Percentiles rank a stretch among this genome's conserved stretches.
phyloP scores from a whole-genome alignment of 495 filamentous ascomycete genomes.

The Acidomyces sp. region DNA sequence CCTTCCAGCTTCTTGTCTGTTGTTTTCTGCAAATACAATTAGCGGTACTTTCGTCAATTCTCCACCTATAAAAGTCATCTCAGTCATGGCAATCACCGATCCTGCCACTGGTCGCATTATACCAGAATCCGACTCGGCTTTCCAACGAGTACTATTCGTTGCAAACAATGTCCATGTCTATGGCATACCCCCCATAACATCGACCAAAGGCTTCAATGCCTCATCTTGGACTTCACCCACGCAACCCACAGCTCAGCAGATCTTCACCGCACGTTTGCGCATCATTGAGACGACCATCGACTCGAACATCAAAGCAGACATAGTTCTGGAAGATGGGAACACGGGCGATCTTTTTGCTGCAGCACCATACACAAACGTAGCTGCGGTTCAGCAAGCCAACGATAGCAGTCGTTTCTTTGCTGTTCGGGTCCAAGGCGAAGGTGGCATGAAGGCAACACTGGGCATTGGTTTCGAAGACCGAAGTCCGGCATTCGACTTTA shows the following conservation, averaged over 20 bases:
- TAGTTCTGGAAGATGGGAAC: constrained; percentile 58
- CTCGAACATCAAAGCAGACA: constrained; percentile 50
- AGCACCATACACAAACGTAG: constrained; percentile 49
- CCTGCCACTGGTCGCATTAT: constrained; percentile 45
- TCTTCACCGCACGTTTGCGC: constrained; percentile 71
- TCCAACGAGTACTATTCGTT: constrained; percentile 67
- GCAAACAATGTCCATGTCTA: constrained; percentile 62
- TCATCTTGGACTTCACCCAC: constrained; percentile 50
- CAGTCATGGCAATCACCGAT: constrained; percentile 30
- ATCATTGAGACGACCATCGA: constrained; percentile 50
- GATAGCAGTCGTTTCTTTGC: constrained; percentile 73
- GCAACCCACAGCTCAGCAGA: constrained; percentile 49
- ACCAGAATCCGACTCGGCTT: constrained; percentile 54
- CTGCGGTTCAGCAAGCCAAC: constrained; percentile 53
- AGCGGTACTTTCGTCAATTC: no score
- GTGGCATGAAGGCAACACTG: constrained; percentile 54
- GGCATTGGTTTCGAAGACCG: constrained; percentile 81
- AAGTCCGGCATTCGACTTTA: constrained; percentile 69
- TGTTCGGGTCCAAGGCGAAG: constrained; percentile 56
- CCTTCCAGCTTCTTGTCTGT: no score
- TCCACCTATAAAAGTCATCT: no score
- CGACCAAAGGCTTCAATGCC: constrained; percentile 61
- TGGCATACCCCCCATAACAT: constrained; percentile 57
- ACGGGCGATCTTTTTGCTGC: constrained; percentile 67
- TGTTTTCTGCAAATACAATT: no score